Percentiles rank a stretch among this genome's conserved stretches.
phyloP scores from a whole-genome alignment of 352 stramenopile genomes.

The Aphanomyces invadans region DNA sequence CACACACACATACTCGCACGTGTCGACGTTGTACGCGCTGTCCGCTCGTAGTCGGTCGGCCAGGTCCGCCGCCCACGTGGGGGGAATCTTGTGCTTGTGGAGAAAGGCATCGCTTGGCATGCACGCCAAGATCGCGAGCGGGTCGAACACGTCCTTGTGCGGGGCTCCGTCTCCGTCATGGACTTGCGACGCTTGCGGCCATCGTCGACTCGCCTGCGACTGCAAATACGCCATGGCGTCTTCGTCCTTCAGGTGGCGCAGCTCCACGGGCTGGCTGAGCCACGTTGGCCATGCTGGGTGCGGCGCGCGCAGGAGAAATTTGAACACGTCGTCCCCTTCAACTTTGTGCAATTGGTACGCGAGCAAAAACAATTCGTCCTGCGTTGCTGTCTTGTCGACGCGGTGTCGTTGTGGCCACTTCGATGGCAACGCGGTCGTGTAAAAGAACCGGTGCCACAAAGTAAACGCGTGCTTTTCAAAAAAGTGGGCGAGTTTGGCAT shows the following conservation, averaged over 20 bases:
- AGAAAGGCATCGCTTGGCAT: neutral
- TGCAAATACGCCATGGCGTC: neutral
- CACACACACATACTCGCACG: neutral
- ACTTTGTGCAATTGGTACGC: neutral
- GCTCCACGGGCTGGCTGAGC: neutral
- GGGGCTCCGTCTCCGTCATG: neutral
- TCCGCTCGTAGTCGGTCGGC: neutral
- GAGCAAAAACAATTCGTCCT: neutral
- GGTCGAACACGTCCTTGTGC: neutral
- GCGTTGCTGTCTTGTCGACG: too few species aligned
- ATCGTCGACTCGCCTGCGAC: neutral
- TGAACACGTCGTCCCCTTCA: neutral
- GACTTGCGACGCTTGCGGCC: neutral
- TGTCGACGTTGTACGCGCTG: neutral
- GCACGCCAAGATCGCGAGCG: neutral
- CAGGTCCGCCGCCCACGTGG: neutral
- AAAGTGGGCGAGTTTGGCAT: neutral
- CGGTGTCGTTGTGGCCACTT: too few species aligned
- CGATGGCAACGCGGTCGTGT: too few species aligned
- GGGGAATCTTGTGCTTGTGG: neutral
- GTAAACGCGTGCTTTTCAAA: neutral
- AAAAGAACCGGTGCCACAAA: neutral
- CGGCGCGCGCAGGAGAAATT: neutral
- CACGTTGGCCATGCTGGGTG: neutral
- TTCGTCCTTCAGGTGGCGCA: neutral